Evolutionary conservation across 208 protist genomes (phyloP), one percentile per base, ranked within the genome.

Genomic region (Phytomonas francai): DNA sequence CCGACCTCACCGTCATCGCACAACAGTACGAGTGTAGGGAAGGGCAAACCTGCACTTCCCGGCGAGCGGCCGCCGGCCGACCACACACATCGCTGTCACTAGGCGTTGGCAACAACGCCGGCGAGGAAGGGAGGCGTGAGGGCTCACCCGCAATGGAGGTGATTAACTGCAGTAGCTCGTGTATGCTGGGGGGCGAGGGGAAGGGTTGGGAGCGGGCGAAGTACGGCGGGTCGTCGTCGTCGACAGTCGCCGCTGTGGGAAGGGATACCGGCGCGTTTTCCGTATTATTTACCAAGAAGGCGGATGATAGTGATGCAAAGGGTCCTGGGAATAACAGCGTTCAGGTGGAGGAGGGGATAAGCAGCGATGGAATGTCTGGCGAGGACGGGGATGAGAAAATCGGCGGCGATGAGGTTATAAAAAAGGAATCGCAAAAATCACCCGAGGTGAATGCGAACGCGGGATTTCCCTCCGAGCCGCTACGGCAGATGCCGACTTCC

Each of bases 11-110:
- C 30, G 69, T 90, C 27, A 65, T 90, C 31, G 78, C 70, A 30
- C 84, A 85, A 51, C 72, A 76, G 32, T 93, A 84, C 57, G 66
- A 80, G 1, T 93, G 87, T 72, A 80, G 65, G 63, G 73, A 76
- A 0, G 74, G 51, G 4, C 64, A 67, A 49, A 45, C 61, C 8
- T 92, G 87, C 68, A 76, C 68, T 36, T 60, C 71, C 39, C 6
- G 39, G 14, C 39, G 39, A 49, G 14, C 39, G 11, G 68, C 67
- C n/a, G 39, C 34, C 19, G n/a, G 29, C 3, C 64, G 33, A 11
- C 63, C 8, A 11, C 68, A 27, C 39, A 68, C 36, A 12, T 31
- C 45, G 19, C 25, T 34, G 36, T 33, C 29, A 49, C 2, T 56
- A 31, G 2, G 25, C n/a, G 45, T 65, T 29, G 22, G 66, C 30